Conservation (phyloP, 805 yeast genomes). For the Saccharomyces eubayanus region DNA sequence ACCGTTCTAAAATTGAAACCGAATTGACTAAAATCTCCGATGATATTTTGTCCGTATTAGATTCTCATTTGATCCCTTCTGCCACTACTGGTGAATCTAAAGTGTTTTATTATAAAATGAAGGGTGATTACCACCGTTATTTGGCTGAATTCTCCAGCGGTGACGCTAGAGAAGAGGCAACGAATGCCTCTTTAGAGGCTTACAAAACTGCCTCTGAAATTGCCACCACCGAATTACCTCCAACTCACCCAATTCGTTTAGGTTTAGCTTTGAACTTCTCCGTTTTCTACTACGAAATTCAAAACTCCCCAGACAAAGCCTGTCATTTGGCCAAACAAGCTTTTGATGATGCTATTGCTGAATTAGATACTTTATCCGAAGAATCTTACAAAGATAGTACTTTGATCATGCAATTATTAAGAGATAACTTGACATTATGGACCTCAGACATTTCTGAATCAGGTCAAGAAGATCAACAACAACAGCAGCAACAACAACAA, state of each 20-base stretch:
- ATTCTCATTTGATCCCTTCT: constrained; percentile 79
- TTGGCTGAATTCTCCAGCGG: constrained; percentile 88
- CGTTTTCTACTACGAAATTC: constrained; percentile 93
- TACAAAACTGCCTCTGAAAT: constrained; percentile 91
- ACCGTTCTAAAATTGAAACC: constrained; percentile 84
- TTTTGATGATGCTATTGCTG: constrained; percentile 96
- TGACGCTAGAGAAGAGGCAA: constrained; percentile 84
- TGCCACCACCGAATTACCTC: constrained; percentile 89
- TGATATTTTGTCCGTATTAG: constrained; percentile 77
- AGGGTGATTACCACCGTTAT: constrained; percentile 97
- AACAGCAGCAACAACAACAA: neutral
- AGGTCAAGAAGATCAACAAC: constrained; percentile 44
- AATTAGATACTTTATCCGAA: constrained; percentile 90
- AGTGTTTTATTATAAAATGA: constrained; percentile 96
- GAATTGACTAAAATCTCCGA: constrained; percentile 89
- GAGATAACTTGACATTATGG: constrained; percentile 97
- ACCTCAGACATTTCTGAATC: constrained; percentile 83
- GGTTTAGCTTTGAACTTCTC: constrained; percentile 95
- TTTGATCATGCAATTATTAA: constrained; percentile 91
- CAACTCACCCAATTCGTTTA: constrained; percentile 94
- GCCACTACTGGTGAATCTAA: constrained; percentile 94
- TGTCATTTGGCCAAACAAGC: constrained; percentile 97
- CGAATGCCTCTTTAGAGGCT: constrained; percentile 84
- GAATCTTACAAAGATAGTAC: constrained; percentile 97
- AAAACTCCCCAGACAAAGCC: constrained; percentile 95